Evolutionary conservation across 78 protist genomes (phyloP).

Genomic region (Polysphondylium violaceum): DNA sequence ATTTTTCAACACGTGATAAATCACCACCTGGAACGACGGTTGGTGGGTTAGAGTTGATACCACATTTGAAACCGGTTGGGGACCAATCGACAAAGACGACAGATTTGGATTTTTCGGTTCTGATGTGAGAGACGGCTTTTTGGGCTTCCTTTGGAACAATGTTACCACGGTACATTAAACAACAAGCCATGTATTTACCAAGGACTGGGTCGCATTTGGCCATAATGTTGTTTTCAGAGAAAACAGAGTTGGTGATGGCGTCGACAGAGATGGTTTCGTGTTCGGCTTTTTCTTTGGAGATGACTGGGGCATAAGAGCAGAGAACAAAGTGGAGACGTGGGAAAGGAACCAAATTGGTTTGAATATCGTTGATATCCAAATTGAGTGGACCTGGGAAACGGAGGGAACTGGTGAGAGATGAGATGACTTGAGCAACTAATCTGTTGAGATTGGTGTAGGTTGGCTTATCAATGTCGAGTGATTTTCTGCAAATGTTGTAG

Average conservation of each 20-base stretch:
- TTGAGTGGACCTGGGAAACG: slow-evolving; percentile 96
- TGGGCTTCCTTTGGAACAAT: slow-evolving; percentile 93
- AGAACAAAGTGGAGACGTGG: slow-evolving; percentile 94
- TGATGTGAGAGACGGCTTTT: slow-evolving; percentile 91
- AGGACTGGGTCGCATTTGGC: slow-evolving; percentile 95
- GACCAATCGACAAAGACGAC: slow-evolving; percentile 98
- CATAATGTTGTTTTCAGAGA: slow-evolving; percentile 94
- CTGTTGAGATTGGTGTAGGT: slow-evolving; percentile 93
- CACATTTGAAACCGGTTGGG: slow-evolving; percentile 97
- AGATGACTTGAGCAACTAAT: slow-evolving; percentile 91
- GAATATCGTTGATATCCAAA: slow-evolving; percentile 92
- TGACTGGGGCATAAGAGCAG: slow-evolving; percentile 91
- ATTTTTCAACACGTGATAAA: slow-evolving; percentile 88
- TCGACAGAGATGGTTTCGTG: slow-evolving; percentile 91
- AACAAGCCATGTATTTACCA: slow-evolving; percentile 97
- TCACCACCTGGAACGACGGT: slow-evolving; percentile 93
- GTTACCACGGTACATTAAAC: slow-evolving; percentile 96
- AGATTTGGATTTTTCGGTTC: slow-evolving; percentile 88
- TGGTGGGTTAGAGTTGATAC: slow-evolving; percentile 95
- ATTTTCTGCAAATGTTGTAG: slow-evolving; percentile 94
- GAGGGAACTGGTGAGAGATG: slow-evolving; percentile 95
- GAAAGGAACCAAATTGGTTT: slow-evolving; percentile 95
- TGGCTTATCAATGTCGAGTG: slow-evolving; percentile 95
- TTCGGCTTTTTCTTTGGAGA: slow-evolving; percentile 92
- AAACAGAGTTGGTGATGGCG: slow-evolving; percentile 92